phyloP scores from a whole-genome alignment of 176 grass and related monocot genomes.

The Aegilops umbellulata region DNA sequence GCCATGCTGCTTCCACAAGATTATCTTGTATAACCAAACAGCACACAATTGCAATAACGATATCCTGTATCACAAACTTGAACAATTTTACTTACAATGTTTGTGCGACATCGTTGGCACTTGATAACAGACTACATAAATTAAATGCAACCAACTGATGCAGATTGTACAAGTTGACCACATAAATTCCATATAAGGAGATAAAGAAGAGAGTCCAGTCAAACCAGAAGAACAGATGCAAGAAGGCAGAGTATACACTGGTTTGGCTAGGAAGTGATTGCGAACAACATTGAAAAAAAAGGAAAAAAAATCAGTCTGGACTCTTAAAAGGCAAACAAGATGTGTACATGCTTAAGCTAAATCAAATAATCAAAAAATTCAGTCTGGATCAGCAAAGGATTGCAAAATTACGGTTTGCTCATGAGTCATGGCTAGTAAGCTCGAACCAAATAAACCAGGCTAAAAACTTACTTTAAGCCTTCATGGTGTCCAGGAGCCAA shows the following conservation, averaged over 20 bases:
- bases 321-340: not conserved
- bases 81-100: not conserved
- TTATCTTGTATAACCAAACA: slow-evolving; percentile 4
- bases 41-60: slow-evolving; percentile 4
- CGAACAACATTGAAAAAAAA: not conserved
- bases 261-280: not conserved
- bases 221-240: not conserved
- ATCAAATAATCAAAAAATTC: not conserved
- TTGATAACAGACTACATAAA: not conserved
- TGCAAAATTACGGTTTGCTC: not conserved
- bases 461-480: slow-evolving; percentile 72
- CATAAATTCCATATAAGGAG: not conserved
- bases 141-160: not conserved
- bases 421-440: not conserved
- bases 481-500: slow-evolving; percentile 94
- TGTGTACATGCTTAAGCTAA: not conserved
- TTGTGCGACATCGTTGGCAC: not conserved
- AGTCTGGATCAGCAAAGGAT: not conserved
- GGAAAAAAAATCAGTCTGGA: not conserved
- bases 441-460: slow-evolving; percentile 25
- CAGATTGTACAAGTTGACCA: not conserved
- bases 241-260: not conserved
- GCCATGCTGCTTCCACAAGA: not conserved
- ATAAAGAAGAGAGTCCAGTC: not conserved
- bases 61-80: slow-evolving; percentile 5